Evolutionary conservation across 257 asterid species (phyloP), one percentile per base, ranked within the genome.

Genomic region (Solanum medicagineum): DNA sequence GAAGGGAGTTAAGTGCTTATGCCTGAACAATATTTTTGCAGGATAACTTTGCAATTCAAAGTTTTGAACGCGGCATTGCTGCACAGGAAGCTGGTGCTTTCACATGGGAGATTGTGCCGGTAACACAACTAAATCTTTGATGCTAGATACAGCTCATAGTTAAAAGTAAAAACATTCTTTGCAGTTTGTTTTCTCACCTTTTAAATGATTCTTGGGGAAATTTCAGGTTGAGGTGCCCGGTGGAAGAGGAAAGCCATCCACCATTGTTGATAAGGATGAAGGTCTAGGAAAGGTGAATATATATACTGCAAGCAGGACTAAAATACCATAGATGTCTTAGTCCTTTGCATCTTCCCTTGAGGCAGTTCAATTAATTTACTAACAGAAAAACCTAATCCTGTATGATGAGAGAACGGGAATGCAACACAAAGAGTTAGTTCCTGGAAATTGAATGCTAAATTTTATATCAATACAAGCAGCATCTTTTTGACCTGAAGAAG

Each of bases 51-150:
- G 98, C 99, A 57, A 85, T 97, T 89, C 97, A 94, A 84, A 97
- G 99, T 92, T 97, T 97, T 89, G 98, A 95, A 87, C 98, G 98
- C 84, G 99, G 98, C 80, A 95, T 95, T 87, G 97, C 98, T 91
- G 98, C 99, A 90, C 97, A 97, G 91, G 93, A 91, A 83, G 89
- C 87, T 84, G 92, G 89, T 88, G 92, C 98, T 65, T 97, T 95
- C 88, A 81, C 94, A 86, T 97, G 99, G 99, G 99, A 97, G 92
- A 97, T 97, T 85, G 92, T 86, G 75, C 97, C 98, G 54, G 99
- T 97, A 92, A 88, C 22, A n/a, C 66, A n/a, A 59, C 66, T 10
- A 59, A 68, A 91, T 71, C 86, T 59, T 59, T 3, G 29, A 59
- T 59, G 66, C 55, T 86, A 12, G 57, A 26, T 57, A 29, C 87